Evolutionary conservation across 23 red algal species (phyloP).

Genomic region (Gracilaria gracilis): DNA sequence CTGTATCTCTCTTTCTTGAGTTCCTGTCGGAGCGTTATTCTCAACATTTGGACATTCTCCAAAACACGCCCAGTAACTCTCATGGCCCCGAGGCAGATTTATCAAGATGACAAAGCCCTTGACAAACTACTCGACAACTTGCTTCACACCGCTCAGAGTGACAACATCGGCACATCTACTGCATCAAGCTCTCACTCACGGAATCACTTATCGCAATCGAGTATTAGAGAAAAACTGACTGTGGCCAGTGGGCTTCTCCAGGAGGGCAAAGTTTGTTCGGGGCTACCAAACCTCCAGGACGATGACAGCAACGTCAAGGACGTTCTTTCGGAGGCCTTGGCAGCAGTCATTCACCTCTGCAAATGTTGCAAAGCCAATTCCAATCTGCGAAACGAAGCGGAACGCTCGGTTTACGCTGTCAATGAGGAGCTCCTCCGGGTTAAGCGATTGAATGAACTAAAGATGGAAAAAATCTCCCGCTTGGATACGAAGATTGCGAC

Average conservation of each 20-base stretch:
- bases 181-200: not conserved
- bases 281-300: conserved; percentile 27
- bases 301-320: conserved; percentile 9
- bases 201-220: not conserved
- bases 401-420: not conserved
- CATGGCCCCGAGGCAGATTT: conserved; percentile 49
- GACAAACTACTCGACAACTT: conserved; percentile 49
- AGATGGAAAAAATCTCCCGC: conserved; percentile 24
- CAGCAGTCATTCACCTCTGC: conserved; percentile 44
- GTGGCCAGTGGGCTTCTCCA: conserved; percentile 10
- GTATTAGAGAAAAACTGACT: not conserved
- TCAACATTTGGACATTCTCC: not conserved
- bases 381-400: conserved; percentile 44
- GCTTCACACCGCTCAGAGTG: conserved; percentile 10
- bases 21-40: not conserved
- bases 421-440: conserved; percentile 20
- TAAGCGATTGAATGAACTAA: conserved; percentile 8
- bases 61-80: not conserved
- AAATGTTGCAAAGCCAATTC: conserved; percentile 61
- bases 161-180: not conserved
- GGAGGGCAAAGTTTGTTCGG: conserved; percentile 33
- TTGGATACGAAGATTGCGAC: conserved; percentile 1
- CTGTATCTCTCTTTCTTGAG: too few species aligned
- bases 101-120: conserved; percentile 45
- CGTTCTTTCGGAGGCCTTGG: conserved; percentile 26